Evolutionary conservation across 768 basidiomycete genomes (phyloP), one percentile per base, ranked within the genome.

Genomic region (Boletus coccyginus): DNA sequence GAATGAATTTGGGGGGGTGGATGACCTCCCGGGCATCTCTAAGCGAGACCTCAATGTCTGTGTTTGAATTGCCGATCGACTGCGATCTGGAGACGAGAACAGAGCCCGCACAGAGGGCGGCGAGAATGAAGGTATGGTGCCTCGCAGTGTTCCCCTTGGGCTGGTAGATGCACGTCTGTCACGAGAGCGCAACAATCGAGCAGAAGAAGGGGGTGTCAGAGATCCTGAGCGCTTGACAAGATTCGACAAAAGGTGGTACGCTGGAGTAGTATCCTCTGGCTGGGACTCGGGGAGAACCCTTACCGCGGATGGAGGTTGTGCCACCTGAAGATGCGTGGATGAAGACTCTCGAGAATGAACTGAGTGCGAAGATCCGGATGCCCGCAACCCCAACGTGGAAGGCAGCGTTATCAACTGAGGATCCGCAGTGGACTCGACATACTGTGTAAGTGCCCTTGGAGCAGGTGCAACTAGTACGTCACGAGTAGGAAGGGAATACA

Each of bases 401-500:
- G 90, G 90, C 2, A 92, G 70, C 12, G 75, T 62, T 46, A 92
- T 82, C 9, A 73, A 61, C n/a, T 77, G 73, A 14, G 78, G 74
- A 61, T 84, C 81, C 29, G 79, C 71, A 5, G 77, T 74, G 11
- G 85, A 82, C 50, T 80, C 85, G 38, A 88, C 77, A 63, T 85
- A 90, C 68, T 89, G 85, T 2, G 90, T 91, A 38, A 92, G 65
- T 3, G 90, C 88, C 39, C 88, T 80, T 2, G 90, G 88, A 10
- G 90, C 79, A 29, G 84, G 87, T 0, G 88, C 73, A 51, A 91
- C 72, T 32, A 90, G 78, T 46, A 78, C 70, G 41, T 77, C 76
- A 27, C 86, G 80, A 43, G 77, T 74, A 51, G 80, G 80, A 45
- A 72, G 74, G 2, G 82, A 81, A 39, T 82, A 78, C 51, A 77